Base-by-base conservation (phyloP, 352 stramenopile genomes). In the Aphanomyces euteiches region DNA sequence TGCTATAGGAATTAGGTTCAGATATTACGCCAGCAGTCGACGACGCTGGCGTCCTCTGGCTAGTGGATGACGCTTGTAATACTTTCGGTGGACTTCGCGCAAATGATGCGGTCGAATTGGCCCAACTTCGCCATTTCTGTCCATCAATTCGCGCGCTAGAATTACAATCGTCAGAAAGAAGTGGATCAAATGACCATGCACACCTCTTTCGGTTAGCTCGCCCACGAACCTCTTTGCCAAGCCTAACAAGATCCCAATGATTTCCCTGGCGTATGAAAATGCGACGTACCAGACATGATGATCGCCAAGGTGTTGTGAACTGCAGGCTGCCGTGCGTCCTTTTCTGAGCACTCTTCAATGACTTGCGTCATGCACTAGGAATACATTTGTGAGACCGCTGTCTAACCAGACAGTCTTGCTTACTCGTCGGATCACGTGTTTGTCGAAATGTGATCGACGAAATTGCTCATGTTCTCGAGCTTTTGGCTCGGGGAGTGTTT, bases 161-260 rank as follows among this genome's bases (percentile, higher is more conserved):
- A 28, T 28, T 28, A 28, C 28, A 28, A 28, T 28, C 28, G 28
- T 28, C 28, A 28, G 28, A 28, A 28, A 28, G 0, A 28, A 28
- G 28, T 28, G 28, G 28, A 28, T 28, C 28, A 28, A 28, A 28
- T 28, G 28, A 2, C 28, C 28, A 28, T 28, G 28, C 28, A 8
- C 59, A 92, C 84, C 84, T 85, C 93, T 84, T 2, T 85, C 81
- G 12, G 83, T 91, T 63, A 95, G 78, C 58, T 90, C 83, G 19
- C 87, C 84, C 0, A 92, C 83, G 47, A 95, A 92, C 15, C 89
- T 82, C 65, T 95, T 95, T 37, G 84, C 86, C 80, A 95, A 90
- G n/a, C 63, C 63, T 69, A 61, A 67, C 58, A 37, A 61, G 21
- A 13, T 47, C n/a, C 8, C 37, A 10, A 48, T 8, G 38, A 66